Base-by-base conservation (phyloP, 768 basidiomycete species). In the Lactarius sanguifluus region DNA sequence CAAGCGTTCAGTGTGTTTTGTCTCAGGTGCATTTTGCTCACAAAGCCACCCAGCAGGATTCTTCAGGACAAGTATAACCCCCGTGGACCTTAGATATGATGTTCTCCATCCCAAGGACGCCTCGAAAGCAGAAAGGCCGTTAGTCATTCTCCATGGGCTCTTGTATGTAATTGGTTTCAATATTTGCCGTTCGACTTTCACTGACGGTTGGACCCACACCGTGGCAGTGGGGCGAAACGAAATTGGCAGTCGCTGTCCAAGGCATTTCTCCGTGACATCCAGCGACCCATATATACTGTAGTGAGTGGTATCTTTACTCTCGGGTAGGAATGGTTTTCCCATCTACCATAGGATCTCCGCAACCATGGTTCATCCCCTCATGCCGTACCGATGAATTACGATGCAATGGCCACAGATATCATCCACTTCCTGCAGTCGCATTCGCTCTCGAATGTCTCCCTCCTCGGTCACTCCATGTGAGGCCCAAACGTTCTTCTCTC, bases 381-480 rank as follows among this genome's bases (percentile, higher is more conserved):
- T 74, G 81, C 79, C 20, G 78, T 77, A 13, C 87, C 89, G 0
- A 91, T 91, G 83, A 86, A 83, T 16, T 96, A 96, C 74, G 73
- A 77, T 12, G 82, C 87, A 43, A 91, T 96, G 92, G 92, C 92
- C 0, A 76, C 77, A 5, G 95, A 97, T 71, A 83, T 96, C 15
- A 76, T 87, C 1, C 79, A 83, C 55, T 93, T 94, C 72, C 82
- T 91, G 65, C 71, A 78, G 20, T 77, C 79, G 40, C 83, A 85
- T 57, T 78, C 78, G 0, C 74, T 92, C 47, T 78, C 79, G 2
- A 79, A 89, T 20, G 82, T 95, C 20, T 85, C 90, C 2, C 81
- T 97, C 5, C 78, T 96, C 4, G 95, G 95, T 0, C 95, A 96
- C 74, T 96, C 94, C 2, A 95, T 96, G 94, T 94, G 70, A 62